Base-by-base conservation (phyloP, 257 asterid genomes). In the Solanum gracilifrons region DNA sequence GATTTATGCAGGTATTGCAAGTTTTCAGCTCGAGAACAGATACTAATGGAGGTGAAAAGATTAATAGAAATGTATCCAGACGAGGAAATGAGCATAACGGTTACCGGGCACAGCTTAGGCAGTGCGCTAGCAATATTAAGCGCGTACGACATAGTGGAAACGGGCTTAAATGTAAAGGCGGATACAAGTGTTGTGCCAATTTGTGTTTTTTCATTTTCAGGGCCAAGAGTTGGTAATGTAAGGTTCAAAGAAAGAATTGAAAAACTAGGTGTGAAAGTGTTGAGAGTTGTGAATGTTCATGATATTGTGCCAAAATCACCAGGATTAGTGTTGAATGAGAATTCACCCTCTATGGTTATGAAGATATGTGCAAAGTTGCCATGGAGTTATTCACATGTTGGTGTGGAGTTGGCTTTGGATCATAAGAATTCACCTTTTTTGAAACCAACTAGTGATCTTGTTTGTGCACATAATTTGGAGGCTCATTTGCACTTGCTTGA, bases 161-260 rank as follows among this genome's bases (percentile, higher is more conserved):
- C 93, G 20, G 91, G 90, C 1, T 73, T 84, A 3, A 64, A 90
- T 12, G 85, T 88, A 23, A 80, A 82, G 60, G 41, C 11, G 0
- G 87, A 89, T 39, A 13, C 58, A 0, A 87, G 84, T n/a, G 86
- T 43, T 3, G 87, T 87, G 13, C 92, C 93, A 7, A 86, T 92
- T 4, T 85, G 91, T 9, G 94, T 90, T 2, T 88, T 91, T 21
- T 89, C 96, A 11, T 93, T 91, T 32, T 89, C 90, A 0, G 95
- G 95, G 5, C 95, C 96, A 11, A 88, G 96, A 66, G 96, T 93
- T 6, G 95, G 96, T 74, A 93, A 93, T 25, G 60, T 32, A 3
- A 91, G 93, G 35, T 93, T 93, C 87, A 90, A 86, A 82, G 87
- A 87, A 73, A 86, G 95, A 48, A 20, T 85, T 0, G 94, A 92